These are phyloP conservation scores for Piper betle DNA, from an alignment of 164 flowering plant species.

Conservation along the genomic window DNA sequence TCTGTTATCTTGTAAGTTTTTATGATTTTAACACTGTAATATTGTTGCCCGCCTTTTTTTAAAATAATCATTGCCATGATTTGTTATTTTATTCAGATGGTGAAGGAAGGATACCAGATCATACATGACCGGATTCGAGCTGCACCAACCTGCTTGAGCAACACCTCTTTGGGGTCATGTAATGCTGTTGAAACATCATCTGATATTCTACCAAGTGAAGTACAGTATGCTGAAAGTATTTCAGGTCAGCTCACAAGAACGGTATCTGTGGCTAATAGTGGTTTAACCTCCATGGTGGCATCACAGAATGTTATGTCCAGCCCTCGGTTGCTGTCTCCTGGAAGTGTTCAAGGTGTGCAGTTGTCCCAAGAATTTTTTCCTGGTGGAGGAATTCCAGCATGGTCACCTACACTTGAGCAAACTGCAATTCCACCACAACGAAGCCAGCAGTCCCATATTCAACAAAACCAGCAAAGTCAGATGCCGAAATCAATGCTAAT, in stretches of 20 bases:
- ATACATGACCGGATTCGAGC: constrained; percentile 44
- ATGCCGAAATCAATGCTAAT: constrained; percentile 25
- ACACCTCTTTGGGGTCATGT: constrained; percentile 24
- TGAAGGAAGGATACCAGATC: constrained; percentile 48
- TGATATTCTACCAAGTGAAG: constrained; percentile 28
- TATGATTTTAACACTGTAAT: neutral
- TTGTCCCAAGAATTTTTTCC: constrained; percentile 59
- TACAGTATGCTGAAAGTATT: constrained; percentile 42
- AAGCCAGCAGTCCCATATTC: constrained; percentile 29
- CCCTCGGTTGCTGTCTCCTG: constrained; percentile 55
- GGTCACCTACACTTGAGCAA: constrained; percentile 55
- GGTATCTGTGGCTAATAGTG: constrained; percentile 21
- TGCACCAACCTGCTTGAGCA: constrained; percentile 28
- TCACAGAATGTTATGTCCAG: constrained; percentile 29
- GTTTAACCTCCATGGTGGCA: constrained; percentile 26
- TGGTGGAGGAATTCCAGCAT: constrained; percentile 36
- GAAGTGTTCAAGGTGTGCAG: constrained; percentile 47
- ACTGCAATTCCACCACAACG: constrained; percentile 32
- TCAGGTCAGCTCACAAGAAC: constrained; percentile 37
- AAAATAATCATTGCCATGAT: neutral
- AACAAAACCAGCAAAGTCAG: constrained; percentile 10
- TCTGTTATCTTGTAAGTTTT: constrained; percentile 47
- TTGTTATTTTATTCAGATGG: constrained; percentile 39
- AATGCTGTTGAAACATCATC: constrained; percentile 23
- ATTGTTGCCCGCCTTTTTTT: neutral